These are phyloP conservation scores for Vachellia collinsii DNA, from an alignment of 306 rosid genomes.

Conservation along the genomic window DNA sequence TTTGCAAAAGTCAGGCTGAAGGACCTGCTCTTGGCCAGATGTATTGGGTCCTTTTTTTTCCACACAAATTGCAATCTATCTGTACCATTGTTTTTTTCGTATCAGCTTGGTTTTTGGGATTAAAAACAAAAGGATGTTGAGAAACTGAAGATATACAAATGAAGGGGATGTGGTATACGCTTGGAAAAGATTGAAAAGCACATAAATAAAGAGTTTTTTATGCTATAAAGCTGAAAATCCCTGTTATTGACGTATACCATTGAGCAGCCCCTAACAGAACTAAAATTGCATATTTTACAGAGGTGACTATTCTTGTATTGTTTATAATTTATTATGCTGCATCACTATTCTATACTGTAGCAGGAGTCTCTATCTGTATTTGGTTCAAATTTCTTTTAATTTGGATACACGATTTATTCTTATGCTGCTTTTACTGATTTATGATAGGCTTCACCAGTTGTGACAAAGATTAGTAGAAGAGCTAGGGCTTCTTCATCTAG, in stretches of 20 bases:
- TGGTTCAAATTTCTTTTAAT: slow-evolving; percentile 13
- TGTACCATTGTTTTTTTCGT: not conserved
- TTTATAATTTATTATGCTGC: not conserved
- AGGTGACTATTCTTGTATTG: slow-evolving; percentile 17
- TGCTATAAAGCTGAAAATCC: not conserved
- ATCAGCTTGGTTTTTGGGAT: slow-evolving; percentile 19
- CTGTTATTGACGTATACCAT: not conserved
- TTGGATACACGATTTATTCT: slow-evolving; percentile 36
- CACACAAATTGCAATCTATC: slow-evolving; percentile 6
- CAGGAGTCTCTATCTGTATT: not conserved
- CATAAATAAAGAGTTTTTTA: not conserved
- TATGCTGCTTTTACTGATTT: slow-evolving; percentile 29
- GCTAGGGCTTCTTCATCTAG: slow-evolving; percentile 55
- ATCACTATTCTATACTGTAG: not conserved
- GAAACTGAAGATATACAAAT: not conserved
- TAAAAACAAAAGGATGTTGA: not conserved
- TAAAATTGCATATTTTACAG: not conserved
- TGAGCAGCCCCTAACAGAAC: not conserved
- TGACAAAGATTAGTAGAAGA: slow-evolving; percentile 76
- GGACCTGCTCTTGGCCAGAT: not conserved
- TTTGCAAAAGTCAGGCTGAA: slow-evolving; percentile 3
- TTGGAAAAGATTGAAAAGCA: no score
- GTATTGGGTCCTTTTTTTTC: not conserved
- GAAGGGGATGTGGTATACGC: no score
- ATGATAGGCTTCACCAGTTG: slow-evolving; percentile 68